Evolutionary conservation across 345 rosid genomes (phyloP).

Genomic region (Carallia brachiata): DNA sequence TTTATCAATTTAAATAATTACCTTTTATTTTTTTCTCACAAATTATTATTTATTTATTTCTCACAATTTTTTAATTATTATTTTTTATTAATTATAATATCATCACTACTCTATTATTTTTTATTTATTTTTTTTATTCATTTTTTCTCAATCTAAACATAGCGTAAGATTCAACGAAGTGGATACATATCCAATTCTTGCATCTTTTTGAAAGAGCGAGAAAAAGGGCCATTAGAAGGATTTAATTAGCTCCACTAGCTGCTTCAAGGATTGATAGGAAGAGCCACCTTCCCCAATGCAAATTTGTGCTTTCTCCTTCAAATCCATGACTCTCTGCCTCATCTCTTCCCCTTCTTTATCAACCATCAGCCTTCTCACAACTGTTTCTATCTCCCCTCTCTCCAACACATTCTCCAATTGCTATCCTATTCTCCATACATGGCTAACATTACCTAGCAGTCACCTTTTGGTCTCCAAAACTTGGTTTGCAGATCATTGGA

Average conservation of each 20-base stretch:
- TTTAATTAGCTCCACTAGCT: slow-evolving; percentile 10
- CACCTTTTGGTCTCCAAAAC: slow-evolving; percentile 38
- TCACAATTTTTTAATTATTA: too few species aligned
- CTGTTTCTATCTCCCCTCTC: slow-evolving; percentile 5
- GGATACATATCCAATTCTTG: too few species aligned
- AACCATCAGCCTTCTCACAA: slow-evolving; percentile 13
- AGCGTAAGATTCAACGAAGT: too few species aligned
- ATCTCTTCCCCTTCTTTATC: slow-evolving; percentile 10
- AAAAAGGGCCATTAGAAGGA: not conserved
- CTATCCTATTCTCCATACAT: slow-evolving; percentile 44
- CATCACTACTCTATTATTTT: too few species aligned
- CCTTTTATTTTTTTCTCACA: too few species aligned
- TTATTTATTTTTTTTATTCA: too few species aligned
- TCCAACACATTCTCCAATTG: slow-evolving; percentile 31
- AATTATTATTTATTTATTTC: too few species aligned
- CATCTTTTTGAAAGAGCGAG: too few species aligned
- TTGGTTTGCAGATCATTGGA: slow-evolving; percentile 48
- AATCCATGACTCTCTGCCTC: slow-evolving; percentile 2
- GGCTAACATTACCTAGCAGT: slow-evolving; percentile 41
- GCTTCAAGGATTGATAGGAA: slow-evolving; percentile 16
- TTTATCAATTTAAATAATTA: too few species aligned
- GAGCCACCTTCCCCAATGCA: slow-evolving; percentile 8
- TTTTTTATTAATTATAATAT: too few species aligned
- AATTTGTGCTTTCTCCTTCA: slow-evolving; percentile 11
- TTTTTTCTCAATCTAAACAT: too few species aligned